Percentiles rank a stretch among this genome's conserved stretches.
Evolutionary conservation across 371 early-diverging fungal species (phyloP).

Genomic region (Capillidium heterosporum): DNA sequence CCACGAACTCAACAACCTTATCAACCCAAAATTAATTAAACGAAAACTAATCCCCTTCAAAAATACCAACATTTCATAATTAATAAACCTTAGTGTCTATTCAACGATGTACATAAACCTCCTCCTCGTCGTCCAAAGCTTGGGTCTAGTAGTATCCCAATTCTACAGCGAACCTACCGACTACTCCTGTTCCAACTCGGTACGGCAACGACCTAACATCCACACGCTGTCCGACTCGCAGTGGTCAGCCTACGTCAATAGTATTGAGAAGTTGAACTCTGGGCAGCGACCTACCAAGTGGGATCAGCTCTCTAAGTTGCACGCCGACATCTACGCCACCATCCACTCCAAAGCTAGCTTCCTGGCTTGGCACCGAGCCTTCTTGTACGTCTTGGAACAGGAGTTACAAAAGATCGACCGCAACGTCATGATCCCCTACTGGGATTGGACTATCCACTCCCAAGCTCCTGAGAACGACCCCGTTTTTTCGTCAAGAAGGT

Average conservation of each 20-base stretch:
- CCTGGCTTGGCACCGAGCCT: conserved; percentile 7
- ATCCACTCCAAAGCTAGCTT: conserved; percentile 5
- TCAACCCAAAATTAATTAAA: no score
- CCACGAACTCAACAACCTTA: no score
- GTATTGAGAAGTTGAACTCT: not conserved
- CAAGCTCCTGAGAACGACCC: not conserved
- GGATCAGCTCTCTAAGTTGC: not conserved
- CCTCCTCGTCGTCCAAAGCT: no score
- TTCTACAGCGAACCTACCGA: no score
- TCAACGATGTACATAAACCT: no score
- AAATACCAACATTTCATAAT: no score
- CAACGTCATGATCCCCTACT: conserved; percentile 3
- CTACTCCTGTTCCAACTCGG: not conserved
- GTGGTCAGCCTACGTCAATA: not conserved
- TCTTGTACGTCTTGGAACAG: not conserved
- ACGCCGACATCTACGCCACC: not conserved
- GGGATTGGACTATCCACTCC: conserved; percentile 6
- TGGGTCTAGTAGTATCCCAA: no score
- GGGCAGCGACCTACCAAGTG: conserved; percentile 1
- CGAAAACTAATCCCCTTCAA: no score
- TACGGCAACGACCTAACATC: not conserved
- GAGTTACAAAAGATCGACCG: conserved; percentile 1
- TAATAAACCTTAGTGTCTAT: no score
- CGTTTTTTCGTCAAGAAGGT: not conserved
- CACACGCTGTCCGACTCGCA: not conserved